Base-by-base conservation (phyloP, 495 filamentous ascomycete genomes). In the Penicillium chermesinum region DNA sequence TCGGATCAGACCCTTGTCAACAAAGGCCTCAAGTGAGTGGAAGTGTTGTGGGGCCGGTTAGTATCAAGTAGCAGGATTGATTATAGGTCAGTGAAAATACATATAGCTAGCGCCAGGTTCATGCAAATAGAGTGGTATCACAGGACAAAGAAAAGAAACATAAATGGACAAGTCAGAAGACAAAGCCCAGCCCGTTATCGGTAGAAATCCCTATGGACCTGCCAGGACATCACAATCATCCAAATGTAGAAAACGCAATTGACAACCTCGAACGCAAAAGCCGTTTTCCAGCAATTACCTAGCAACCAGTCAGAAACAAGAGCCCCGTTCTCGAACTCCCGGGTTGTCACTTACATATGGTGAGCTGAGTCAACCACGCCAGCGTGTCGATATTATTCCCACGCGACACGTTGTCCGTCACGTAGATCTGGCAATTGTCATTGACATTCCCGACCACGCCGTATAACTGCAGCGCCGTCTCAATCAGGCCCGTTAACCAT, bases 171-270 rank as follows among this genome's bases (percentile, higher is more conserved):
- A 37, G 54, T 54, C 40, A 57, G 16, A 38, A 44, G 25, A 46
- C 42, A 49, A 40, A 18, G 34, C 19, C 20, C 9, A 35, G 46
- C 25, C 32, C 37, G 46, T 53, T 46, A 54, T 42, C 61, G 49
- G 25, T 45, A 61, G 44, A 77, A 49, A 61, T 87, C 80, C 39
- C 78, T 75, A 70, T 88, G 85, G 12, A 98, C 93, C 66, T 95
- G 88, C 69, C 83, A 87, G 14, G 85, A 83, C 83, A 97, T 88
- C 38, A 97, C 71, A 63, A 96, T 89, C 74, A 97, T 91, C 91
- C 90, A 97, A 6, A 96, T 55, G 59, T 95, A 79, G 61, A 96
- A 94, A 19, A 97, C 78, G 8, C 74, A 80, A 39, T 87, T 91
- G 4, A 95, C 77, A 41, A 95, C 64, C 54, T 83, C 86, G 57